Base-by-base conservation (phyloP, 2,329 filamentous ascomycete species). In the Didymella pomorum region DNA sequence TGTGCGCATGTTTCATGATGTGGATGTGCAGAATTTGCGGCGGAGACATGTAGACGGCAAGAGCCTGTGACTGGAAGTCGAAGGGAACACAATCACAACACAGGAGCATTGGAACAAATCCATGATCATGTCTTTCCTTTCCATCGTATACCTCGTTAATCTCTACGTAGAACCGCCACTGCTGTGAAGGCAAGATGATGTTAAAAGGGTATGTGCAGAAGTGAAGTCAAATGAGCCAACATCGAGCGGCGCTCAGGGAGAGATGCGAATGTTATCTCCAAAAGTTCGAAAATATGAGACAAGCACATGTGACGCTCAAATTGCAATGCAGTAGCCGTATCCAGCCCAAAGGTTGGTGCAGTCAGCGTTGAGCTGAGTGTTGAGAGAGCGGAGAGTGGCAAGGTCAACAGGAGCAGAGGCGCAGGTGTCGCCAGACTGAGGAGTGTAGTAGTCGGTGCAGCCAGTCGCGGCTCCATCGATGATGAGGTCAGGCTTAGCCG, bases 311-410 rank as follows among this genome's bases (percentile, higher is more conserved):
- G 50, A 42, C 4, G 26, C 18, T 51, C n/a, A 48, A 16, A 23
- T 39, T 7, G 56, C 37, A 48, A 74, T 65, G 59, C 77, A 79
- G 64, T 79, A 77, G 39, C 65, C 63, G 52, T 74, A 76, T 7
- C 69, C 74, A 29, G 68, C 58, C 76, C 74, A 77, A 20, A 79
- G 65, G 61, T 79, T 79, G 39, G 56, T 64, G 66, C 76, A 79
- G 35, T 65, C 52, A 0, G 58, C 51, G 50, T 74, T 62, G 8
- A 79, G 52, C 23, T 66, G 43, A 21, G 66, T 52, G 62, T 79
- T 79, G 54, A 71, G 72, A 25, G 48, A 20, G 26, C 49, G 58
- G 35, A 79, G 68, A 16, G 66, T 69, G 7, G 44, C 65, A 33
- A 73, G 58, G 14, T 68, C 63, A 50, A 76, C 63, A 9, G 69